Evolutionary conservation across 768 basidiomycete genomes (phyloP).

Genomic region (Mycena crocata): DNA sequence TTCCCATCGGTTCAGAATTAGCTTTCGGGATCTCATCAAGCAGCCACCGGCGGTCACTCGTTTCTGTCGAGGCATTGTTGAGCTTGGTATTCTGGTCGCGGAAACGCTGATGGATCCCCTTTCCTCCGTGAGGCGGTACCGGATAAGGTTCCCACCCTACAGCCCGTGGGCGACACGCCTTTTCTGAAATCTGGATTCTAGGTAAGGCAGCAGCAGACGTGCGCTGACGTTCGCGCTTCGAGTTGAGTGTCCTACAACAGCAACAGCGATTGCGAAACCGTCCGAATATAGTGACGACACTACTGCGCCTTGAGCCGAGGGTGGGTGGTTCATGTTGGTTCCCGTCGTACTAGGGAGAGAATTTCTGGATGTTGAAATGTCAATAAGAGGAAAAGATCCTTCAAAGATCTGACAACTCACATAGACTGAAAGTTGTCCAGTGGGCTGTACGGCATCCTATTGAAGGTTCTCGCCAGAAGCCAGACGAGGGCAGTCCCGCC

Average conservation of each 20-base stretch:
- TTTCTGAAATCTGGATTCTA: slow-evolving; percentile 43
- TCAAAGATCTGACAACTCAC: slow-evolving; percentile 22
- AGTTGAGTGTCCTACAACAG: slow-evolving; percentile 44
- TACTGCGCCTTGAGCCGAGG: slow-evolving; percentile 35
- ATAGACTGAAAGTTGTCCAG: slow-evolving; percentile 41
- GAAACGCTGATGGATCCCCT: slow-evolving; percentile 42
- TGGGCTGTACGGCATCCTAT: slow-evolving; percentile 30
- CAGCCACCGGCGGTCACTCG: no score
- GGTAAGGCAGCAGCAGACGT: slow-evolving; percentile 43
- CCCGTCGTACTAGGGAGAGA: slow-evolving; percentile 29
- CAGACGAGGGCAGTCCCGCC: neutral
- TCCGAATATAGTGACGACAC: slow-evolving; percentile 45
- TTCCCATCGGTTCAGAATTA: no score
- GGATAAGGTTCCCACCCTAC: slow-evolving; percentile 45
- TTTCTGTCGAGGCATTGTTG: no score
- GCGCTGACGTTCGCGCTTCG: slow-evolving; percentile 39
- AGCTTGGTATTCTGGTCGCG: slow-evolving; percentile 51
- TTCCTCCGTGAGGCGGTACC: slow-evolving; percentile 42
- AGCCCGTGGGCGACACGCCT: slow-evolving; percentile 43
- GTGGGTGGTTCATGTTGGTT: neutral
- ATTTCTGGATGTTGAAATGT: slow-evolving; percentile 20
- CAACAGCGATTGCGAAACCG: slow-evolving; percentile 41
- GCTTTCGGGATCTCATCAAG: no score
- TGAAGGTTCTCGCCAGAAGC: neutral
- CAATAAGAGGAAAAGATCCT: neutral